Evolutionary conservation across 495 filamentous ascomycete genomes (phyloP), one percentile per base, ranked within the genome.

Genomic region (Lophiostoma macrostomum): DNA sequence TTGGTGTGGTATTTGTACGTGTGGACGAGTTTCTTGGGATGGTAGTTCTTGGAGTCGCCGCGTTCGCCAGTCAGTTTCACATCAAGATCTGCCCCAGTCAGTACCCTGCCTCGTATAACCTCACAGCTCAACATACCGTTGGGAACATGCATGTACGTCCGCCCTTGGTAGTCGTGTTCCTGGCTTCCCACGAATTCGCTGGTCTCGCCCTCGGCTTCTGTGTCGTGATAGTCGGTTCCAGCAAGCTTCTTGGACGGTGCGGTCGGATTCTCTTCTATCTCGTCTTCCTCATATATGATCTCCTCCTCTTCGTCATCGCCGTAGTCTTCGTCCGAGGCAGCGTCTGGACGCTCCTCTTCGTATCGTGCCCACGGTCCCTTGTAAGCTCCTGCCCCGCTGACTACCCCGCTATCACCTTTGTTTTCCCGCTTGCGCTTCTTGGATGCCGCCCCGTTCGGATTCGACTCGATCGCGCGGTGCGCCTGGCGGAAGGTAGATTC

Each of bases 81-180:
- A 67, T 91, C 91, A 64, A 97, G 73, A 32, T 64, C 58, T 56
- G 29, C 14, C 28, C 11, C 37, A 19, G 27, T 22, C 24, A 30
- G 14, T 35, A 11, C 11, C 16, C 12, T 16, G 14, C 23, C n/a
- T 18, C 19, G 5, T 23, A 23, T 6, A 35, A 29, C 14, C 7
- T 23, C 13, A 5, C 5, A 39, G 12, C 31, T 8, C 42, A 22
- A 60, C 56, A 23, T 49, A 71, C 96, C 93, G 68, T 90, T 89
- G n/a, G 93, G 93, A 4, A 97, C 80, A 71, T 97, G 94, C 87
- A 93, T 90, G 65, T 90, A 91, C 18, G 90, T 95, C 56, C 93
- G 74, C 27, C 93, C 93, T 62, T 88, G 82, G 70, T 97, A 97
- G 68, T 97, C 94, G 74, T 83, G 84, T 67, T 87, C 70, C 61